phyloP scores from a whole-genome alignment of 2,329 filamentous ascomycete species.

The Orbilia brochopaga region DNA sequence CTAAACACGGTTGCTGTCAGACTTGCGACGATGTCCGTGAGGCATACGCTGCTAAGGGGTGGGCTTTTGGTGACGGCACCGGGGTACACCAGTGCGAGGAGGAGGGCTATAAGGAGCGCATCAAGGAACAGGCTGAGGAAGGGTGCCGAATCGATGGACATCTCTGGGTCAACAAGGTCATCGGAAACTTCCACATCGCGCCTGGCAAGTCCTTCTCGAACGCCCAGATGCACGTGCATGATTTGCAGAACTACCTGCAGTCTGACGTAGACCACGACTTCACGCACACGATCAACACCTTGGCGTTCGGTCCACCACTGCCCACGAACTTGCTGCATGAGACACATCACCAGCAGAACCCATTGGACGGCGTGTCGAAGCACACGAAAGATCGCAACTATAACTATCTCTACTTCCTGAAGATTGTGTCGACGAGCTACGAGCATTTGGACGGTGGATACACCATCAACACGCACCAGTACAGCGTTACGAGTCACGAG shows the following conservation, averaged over 20 bases:
- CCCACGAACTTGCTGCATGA: conserved; percentile 61
- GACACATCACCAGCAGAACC: conserved; percentile 73
- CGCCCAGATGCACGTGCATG: conserved; percentile 96
- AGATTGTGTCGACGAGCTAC: conserved; percentile 96
- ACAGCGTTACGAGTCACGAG: conserved; percentile 96
- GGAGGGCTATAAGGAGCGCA: conserved; percentile 88
- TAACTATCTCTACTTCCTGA: conserved; percentile 99
- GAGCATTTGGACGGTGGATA: conserved; percentile 82
- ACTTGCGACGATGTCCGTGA: conserved; percentile 96
- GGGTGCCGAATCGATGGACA: conserved; percentile 92
- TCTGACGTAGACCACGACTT: conserved; percentile 80
- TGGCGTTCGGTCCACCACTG: conserved; percentile 91
- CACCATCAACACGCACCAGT: conserved; percentile 92
- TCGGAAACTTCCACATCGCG: conserved; percentile 98
- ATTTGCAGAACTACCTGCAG: conserved; percentile 93
- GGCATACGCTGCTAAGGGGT: conserved; percentile 84
- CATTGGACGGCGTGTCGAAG: conserved; percentile 81
- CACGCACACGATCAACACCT: conserved; percentile 82
- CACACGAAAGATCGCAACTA: conserved; percentile 78
- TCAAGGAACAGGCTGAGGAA: conserved; percentile 86
- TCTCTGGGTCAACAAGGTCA: conserved; percentile 95
- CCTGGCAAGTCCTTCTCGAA: conserved; percentile 95
- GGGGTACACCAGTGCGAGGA: conserved; percentile 93
- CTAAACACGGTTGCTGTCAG: conserved; percentile 89
- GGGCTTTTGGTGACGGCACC: conserved; percentile 92